Conservation (phyloP, 2,329 filamentous ascomycete genomes). For the Penicillium sclerotigenum region DNA sequence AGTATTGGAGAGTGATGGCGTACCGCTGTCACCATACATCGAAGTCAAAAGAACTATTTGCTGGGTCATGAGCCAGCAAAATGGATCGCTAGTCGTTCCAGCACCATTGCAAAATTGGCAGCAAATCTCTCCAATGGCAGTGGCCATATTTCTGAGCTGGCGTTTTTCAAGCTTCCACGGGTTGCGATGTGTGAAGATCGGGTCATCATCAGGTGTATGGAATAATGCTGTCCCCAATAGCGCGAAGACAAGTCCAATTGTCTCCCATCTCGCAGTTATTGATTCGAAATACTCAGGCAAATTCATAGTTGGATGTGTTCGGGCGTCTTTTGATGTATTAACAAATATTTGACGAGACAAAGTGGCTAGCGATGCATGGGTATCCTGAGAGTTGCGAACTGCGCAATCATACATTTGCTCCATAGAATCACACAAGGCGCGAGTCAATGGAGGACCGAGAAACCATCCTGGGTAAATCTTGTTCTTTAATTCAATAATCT, state of each 20-base stretch:
- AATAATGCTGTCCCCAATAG: slow-evolving; percentile 13
- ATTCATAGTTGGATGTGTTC: slow-evolving; percentile 8
- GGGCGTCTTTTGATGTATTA: slow-evolving; percentile 7
- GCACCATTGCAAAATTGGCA: slow-evolving; percentile 17
- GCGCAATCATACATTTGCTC: background rate
- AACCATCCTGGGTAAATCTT: background rate
- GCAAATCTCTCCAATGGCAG: slow-evolving; percentile 17
- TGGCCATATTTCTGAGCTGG: slow-evolving; percentile 10
- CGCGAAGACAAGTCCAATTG: slow-evolving; percentile 14
- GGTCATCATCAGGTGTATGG: slow-evolving; percentile 11
- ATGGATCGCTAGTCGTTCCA: slow-evolving; percentile 17
- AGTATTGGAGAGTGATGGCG: background rate
- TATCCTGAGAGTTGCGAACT: background rate
- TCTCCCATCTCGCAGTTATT: slow-evolving; percentile 18
- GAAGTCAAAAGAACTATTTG: slow-evolving; percentile 10
- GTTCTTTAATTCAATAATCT: slow-evolving; percentile 13
- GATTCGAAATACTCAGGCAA: slow-evolving; percentile 15
- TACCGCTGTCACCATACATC: slow-evolving; percentile 17
- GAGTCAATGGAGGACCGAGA: background rate
- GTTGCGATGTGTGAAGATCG: slow-evolving; percentile 6
- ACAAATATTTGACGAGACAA: background rate
- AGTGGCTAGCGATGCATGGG: background rate
- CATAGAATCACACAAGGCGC: background rate
- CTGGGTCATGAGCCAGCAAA: slow-evolving; percentile 17
- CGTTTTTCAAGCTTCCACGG: slow-evolving; percentile 5